Evolutionary conservation across 768 basidiomycete species (phyloP).

Genomic region (Panus rudis): DNA sequence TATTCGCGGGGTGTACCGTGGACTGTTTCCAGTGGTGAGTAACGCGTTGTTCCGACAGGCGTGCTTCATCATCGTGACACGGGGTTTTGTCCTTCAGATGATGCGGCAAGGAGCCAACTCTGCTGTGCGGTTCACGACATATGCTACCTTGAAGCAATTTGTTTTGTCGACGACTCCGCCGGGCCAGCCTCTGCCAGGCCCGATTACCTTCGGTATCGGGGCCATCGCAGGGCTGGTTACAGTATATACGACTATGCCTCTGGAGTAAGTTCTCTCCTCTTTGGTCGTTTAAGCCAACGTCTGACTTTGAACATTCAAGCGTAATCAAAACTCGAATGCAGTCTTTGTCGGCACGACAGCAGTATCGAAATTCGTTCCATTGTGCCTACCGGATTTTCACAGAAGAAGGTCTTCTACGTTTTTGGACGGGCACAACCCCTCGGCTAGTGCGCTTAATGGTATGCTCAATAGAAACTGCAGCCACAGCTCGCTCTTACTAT

Average conservation of each 20-base stretch:
- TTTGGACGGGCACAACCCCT: conserved; percentile 97
- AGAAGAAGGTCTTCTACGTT: conserved; percentile 85
- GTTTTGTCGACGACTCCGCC: conserved; percentile 80
- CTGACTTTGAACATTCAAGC: conserved; percentile 31
- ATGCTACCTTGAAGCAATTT: conserved; percentile 88
- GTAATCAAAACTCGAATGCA: conserved; percentile 99
- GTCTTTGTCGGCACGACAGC: conserved; percentile 69
- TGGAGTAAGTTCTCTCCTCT: conserved; percentile 49
- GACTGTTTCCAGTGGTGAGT: conserved; percentile 88
- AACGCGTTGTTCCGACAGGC: too few species aligned
- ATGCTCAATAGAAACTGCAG: conserved; percentile 4
- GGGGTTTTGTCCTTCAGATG: conserved; percentile 46
- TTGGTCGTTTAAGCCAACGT: background rate
- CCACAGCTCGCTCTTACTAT: background rate
- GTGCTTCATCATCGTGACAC: background rate
- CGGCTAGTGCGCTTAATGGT: conserved; percentile 79
- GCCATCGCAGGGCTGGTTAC: conserved; percentile 92
- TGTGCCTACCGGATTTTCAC: conserved; percentile 92
- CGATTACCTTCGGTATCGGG: conserved; percentile 92
- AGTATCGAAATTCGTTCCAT: conserved; percentile 93
- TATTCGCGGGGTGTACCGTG: conserved; percentile 77
- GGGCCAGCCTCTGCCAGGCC: conserved; percentile 76
- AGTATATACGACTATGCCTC: conserved; percentile 83
- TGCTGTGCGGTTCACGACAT: conserved; percentile 92
- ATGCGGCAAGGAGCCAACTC: conserved; percentile 97